phyloP scores from a whole-genome alignment of 2,329 filamentous ascomycete species.

The Penicillium sp. region DNA sequence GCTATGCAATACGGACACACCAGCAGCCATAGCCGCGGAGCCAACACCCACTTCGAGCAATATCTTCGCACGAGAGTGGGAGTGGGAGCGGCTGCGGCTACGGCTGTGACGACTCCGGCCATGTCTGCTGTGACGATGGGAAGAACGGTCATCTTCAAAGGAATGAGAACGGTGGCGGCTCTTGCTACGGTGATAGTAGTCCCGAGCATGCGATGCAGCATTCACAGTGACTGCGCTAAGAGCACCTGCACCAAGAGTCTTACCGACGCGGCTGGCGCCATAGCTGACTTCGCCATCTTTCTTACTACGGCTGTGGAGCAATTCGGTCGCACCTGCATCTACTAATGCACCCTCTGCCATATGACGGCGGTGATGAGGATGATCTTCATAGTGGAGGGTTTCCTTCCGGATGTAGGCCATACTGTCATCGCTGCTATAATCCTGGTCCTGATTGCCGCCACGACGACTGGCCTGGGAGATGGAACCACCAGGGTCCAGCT shows the following conservation, averaged over 20 bases:
- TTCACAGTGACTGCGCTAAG: conserved; percentile 61
- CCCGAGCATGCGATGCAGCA: conserved; percentile 51
- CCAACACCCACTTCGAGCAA: conserved; percentile 53
- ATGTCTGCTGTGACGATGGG: conserved; percentile 31
- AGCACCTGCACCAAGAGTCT: conserved; percentile 58
- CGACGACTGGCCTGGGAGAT: conserved; percentile 49
- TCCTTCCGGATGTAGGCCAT: conserved; percentile 59
- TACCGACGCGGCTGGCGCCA: conserved; percentile 47
- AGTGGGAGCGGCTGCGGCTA: conserved; percentile 44
- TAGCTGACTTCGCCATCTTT: conserved; percentile 54
- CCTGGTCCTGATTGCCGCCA: conserved; percentile 36
- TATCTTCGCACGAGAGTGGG: conserved; percentile 50
- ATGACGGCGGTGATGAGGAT: conserved; percentile 53
- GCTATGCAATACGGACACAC: conserved; percentile 56
- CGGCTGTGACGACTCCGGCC: conserved; percentile 32
- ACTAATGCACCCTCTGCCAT: conserved; percentile 62
- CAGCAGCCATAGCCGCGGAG: conserved; percentile 59
- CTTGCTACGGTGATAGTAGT: conserved; percentile 46
- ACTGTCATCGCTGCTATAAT: conserved; percentile 60
- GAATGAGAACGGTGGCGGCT: conserved; percentile 44
- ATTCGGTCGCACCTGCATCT: conserved; percentile 59
- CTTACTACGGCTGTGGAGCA: conserved; percentile 58
- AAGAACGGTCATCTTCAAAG: conserved; percentile 39
- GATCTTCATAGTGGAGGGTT: conserved; percentile 43
- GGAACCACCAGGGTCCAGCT: conserved; percentile 52